Percentiles rank a stretch among this genome's conserved stretches.
These are phyloP conservation scores for Neurospora tetrasperma DNA, from an alignment of 495 filamentous ascomycete species.

Conservation along the genomic window DNA sequence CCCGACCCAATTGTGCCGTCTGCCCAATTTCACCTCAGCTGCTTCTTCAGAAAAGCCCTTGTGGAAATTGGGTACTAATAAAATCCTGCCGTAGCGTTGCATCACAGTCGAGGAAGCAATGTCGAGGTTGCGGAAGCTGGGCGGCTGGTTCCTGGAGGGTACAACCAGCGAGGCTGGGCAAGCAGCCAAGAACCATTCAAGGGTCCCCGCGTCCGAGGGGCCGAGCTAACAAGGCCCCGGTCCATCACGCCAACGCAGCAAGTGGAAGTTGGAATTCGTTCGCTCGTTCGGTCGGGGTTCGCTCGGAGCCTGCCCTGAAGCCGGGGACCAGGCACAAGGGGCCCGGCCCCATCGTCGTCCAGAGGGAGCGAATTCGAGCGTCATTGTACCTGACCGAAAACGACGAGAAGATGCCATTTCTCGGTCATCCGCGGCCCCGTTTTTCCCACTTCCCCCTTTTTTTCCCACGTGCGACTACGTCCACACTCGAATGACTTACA, in stretches of 20 bases:
- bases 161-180: background rate
- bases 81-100: background rate
- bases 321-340: background rate
- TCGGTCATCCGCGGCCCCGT: background rate
- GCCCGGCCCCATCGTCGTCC: background rate
- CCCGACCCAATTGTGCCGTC: background rate
- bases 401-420: background rate
- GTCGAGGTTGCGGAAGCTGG: background rate
- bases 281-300: background rate
- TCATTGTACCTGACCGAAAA: background rate
- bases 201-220: conserved; percentile 8
- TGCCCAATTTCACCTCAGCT: background rate
- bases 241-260: background rate
- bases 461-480: background rate
- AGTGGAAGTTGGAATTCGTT: background rate
- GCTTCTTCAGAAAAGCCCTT: background rate
- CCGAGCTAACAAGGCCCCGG: conserved; percentile 14
- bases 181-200: background rate
- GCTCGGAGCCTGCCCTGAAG: background rate
- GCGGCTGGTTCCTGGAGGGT: background rate
- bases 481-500: background rate
- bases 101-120: background rate
- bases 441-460: background rate
- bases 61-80: background rate
- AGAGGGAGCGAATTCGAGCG: background rate